Percentiles rank a stretch among this genome's conserved stretches.
Evolutionary conservation across 169 alveolate genomes (phyloP).

Genomic region (Besnoitia besnoiti): DNA sequence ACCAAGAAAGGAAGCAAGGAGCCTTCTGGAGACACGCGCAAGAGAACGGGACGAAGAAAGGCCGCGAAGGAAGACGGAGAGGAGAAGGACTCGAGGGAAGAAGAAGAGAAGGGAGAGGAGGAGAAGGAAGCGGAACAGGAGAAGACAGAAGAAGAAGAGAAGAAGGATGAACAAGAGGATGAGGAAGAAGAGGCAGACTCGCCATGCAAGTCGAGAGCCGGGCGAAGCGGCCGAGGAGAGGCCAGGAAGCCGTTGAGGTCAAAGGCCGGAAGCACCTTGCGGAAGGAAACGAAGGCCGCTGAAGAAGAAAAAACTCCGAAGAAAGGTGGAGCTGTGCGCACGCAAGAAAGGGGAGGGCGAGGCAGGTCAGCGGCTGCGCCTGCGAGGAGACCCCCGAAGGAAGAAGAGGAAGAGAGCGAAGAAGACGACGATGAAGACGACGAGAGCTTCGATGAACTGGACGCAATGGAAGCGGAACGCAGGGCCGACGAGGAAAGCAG

Average conservation of each 20-base stretch:
- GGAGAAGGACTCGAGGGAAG: not conserved
- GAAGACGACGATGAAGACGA: not conserved
- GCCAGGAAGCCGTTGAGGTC: not conserved
- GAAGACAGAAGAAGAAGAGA: slow-evolving; percentile 28
- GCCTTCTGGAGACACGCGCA: not conserved
- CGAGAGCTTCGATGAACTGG: not conserved
- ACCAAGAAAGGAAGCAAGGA: not conserved
- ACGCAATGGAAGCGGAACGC: not conserved
- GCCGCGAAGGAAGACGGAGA: not conserved
- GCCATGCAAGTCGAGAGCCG: not conserved
- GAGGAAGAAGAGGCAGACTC: not conserved
- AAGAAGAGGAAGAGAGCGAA: not conserved
- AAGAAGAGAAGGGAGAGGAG: not conserved
- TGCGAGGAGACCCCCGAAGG: not conserved
- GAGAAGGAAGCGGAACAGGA: slow-evolving; percentile 14
- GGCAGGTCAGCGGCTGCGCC: not conserved
- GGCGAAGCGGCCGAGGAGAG: not conserved
- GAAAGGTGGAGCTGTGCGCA: not conserved
- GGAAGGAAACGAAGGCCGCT: not conserved
- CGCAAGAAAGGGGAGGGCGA: not conserved
- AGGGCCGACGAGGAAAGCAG: not conserved
- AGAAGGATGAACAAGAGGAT: not conserved
- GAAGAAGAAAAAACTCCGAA: not conserved
- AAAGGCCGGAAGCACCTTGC: too few relatives aligned
- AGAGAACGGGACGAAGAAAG: not conserved